phyloP scores from a whole-genome alignment of 805 yeast species.

The Pichia nanzhaoensis region DNA sequence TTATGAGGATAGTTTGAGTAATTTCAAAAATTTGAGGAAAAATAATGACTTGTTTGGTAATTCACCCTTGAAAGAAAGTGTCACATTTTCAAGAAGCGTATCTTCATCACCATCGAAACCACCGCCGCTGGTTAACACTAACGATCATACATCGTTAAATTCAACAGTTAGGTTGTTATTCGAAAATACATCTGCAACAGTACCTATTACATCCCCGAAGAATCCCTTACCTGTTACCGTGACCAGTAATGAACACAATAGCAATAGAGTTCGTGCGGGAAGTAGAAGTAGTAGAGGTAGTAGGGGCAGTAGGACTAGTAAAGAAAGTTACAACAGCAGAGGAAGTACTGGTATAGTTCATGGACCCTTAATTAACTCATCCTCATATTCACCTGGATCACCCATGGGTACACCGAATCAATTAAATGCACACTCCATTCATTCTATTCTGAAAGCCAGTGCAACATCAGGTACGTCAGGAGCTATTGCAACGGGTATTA shows the following conservation, averaged over 20 bases:
- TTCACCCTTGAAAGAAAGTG: conserved; percentile 12
- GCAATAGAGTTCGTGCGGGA: neutral
- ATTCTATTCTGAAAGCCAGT: conserved; percentile 11
- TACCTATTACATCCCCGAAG: neutral
- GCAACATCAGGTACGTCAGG: conserved; percentile 12
- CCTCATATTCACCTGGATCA: conserved; percentile 10
- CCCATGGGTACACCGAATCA: conserved; percentile 3
- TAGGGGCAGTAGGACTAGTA: conserved; percentile 1
- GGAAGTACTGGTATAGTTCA: conserved; percentile 9
- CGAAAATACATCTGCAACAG: conserved; percentile 2
- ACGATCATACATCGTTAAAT: conserved; percentile 7
- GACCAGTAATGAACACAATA: neutral
- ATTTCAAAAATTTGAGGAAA: conserved; percentile 25
- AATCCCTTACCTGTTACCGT: neutral
- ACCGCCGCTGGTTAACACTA: conserved; percentile 7
- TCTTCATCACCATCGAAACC: conserved; percentile 9
- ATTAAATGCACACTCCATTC: conserved; percentile 4
- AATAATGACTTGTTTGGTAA: conserved; percentile 21
- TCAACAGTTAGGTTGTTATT: conserved; percentile 9
- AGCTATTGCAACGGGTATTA: conserved; percentile 9
- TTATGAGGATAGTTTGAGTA: conserved; percentile 24
- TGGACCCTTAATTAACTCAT: neutral
- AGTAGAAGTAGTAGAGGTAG: conserved; percentile 2
- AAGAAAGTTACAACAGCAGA: conserved; percentile 7
- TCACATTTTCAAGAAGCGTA: conserved; percentile 3